phyloP scores from a whole-genome alignment of 169 alveolate species.

The Plasmodium gaboni region DNA sequence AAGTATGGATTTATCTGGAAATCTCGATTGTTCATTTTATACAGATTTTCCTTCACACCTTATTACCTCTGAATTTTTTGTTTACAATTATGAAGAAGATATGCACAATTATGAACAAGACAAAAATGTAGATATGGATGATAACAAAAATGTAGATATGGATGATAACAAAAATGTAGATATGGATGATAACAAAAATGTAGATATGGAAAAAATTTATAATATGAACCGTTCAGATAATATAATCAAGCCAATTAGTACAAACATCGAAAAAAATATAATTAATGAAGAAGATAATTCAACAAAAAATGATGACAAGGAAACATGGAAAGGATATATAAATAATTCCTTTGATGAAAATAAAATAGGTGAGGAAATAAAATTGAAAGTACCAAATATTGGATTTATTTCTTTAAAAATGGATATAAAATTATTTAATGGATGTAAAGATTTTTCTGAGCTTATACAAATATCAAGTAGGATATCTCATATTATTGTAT shows the following conservation, averaged over 20 bases:
- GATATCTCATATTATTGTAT: conserved; percentile 56
- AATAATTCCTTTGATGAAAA: neutral
- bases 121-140: neutral
- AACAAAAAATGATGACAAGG: no score
- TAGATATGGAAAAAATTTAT: neutral
- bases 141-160: neutral
- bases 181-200: neutral
- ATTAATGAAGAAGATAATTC: neutral
- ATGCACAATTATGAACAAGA: neutral
- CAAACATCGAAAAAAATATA: neutral
- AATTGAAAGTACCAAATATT: conserved; percentile 29
- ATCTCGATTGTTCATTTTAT: conserved; percentile 70
- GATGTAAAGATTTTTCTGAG: conserved; percentile 68
- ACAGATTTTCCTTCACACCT: conserved; percentile 59
- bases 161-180: neutral
- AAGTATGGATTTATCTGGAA: conserved; percentile 65
- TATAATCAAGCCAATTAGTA: neutral
- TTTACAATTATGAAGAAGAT: conserved; percentile 5
- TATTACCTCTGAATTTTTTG: conserved; percentile 38
- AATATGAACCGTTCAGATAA: neutral
- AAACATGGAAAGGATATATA: neutral
- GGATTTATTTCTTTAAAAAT: conserved; percentile 62
- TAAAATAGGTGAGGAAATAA: neutral
- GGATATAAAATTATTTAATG: conserved; percentile 42
- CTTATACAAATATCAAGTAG: conserved; percentile 60